Evolutionary conservation across 2,329 filamentous ascomycete species (phyloP).

Genomic region (Coniochaeta ligniaria): DNA sequence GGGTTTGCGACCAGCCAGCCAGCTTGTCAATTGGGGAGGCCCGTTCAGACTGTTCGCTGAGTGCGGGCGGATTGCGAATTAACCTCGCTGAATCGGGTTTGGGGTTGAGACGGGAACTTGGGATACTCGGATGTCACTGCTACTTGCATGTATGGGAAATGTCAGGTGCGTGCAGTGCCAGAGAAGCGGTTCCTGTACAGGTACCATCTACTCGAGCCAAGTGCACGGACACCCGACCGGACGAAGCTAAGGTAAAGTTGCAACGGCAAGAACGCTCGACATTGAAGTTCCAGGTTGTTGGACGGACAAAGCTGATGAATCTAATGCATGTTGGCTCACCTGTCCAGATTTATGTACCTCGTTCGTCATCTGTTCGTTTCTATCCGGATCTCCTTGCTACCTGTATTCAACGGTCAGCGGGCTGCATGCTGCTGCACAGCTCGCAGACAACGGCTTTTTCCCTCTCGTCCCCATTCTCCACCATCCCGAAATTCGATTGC

Average conservation of each 20-base stretch:
- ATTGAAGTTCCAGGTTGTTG: background rate
- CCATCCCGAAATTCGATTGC: conserved; percentile 3
- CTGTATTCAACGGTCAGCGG: too few species aligned
- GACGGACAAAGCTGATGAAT: background rate
- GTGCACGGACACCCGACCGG: background rate
- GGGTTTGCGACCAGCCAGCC: background rate
- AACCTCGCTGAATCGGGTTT: background rate
- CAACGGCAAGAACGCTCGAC: background rate
- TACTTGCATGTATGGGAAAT: background rate
- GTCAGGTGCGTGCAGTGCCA: background rate
- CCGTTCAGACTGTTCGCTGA: background rate
- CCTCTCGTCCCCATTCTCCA: background rate
- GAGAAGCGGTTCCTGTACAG: background rate
- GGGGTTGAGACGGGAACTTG: background rate
- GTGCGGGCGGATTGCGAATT: background rate
- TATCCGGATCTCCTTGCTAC: too few species aligned
- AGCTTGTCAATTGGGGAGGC: background rate
- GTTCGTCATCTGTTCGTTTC: too few species aligned
- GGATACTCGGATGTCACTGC: background rate
- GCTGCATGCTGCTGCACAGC: too few species aligned
- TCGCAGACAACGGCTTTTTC: background rate
- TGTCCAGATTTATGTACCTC: too few species aligned
- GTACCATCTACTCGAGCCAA: background rate
- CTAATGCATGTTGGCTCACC: too few species aligned
- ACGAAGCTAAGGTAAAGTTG: background rate